Evolutionary conservation across 345 rosid species (phyloP), one percentile per base, ranked within the genome.

Genomic region (Dovyalis caffra): DNA sequence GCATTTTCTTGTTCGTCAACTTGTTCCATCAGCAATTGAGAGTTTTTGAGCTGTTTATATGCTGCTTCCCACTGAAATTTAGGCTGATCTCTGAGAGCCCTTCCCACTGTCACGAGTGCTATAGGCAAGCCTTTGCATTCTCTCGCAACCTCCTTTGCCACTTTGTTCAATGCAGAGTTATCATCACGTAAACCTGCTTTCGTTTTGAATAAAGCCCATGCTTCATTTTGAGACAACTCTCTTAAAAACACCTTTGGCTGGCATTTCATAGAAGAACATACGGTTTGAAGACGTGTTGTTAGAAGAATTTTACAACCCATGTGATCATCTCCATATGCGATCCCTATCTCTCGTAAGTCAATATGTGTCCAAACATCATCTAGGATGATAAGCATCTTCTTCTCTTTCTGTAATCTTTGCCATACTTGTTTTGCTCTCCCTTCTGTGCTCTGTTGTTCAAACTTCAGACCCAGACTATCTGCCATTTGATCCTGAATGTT

Each of bases 51-150:
- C 28, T 53, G 37, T 38, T 3, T 20, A 0, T 3, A 28, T 0
- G 72, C 78, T 28, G 2, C 14, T 1, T 34, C 29, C 72, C 78
- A 75, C 38, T 18, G 45, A 16, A 29, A 20, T 4, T 0, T 0
- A 21, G 66, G 12, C 28, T 57, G 56, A 29, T 37, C 53, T 75
- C 72, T 57, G 11, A 75, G 72, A 68, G 78, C 66, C 16, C 31
- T 35, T 58, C 66, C 78, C n/a, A 75, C 67, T 3, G 72, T 57
- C 53, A 68, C 31, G 26, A 75, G 28, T 2, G 72, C 78, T 25
- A 75, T 21, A 25, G 57, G 72, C 4, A 74, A 66, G 57, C 71
- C 77, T 2, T 56, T 28, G 40, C 77, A 74, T 65, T 74, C 72
- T 57, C 40, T 68, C 28, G 53, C 66, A 1, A 75, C 37, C 38